These are phyloP conservation scores for Vaccinium macrocarpon DNA, from an alignment of 148 eudicot genomes.

Conservation along the genomic window DNA sequence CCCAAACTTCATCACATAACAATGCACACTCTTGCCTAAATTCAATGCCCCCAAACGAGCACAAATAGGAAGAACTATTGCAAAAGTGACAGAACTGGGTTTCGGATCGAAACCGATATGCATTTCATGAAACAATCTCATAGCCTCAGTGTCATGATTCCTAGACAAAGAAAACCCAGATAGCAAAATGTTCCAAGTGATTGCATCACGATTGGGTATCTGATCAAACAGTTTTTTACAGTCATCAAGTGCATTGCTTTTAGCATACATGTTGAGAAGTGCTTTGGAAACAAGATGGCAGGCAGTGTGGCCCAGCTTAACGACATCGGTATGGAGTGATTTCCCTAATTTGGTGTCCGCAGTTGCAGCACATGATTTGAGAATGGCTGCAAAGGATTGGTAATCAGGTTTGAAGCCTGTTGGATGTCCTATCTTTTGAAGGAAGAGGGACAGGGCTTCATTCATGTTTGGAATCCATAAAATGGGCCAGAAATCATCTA, in stretches of 20 bases:
- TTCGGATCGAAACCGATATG: constrained; percentile 29
- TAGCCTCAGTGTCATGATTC: constrained; percentile 44
- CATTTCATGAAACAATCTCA: constrained; percentile 47
- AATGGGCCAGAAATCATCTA: neutral
- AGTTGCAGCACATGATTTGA: constrained; percentile 53
- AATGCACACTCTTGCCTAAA: constrained; percentile 54
- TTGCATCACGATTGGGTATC: constrained; percentile 33
- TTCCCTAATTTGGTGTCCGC: constrained; percentile 46
- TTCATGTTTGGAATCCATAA: constrained; percentile 17
- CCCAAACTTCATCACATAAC: constrained; percentile 51
- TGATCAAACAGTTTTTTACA: constrained; percentile 45
- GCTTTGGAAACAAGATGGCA: constrained; percentile 57
- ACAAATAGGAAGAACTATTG: constrained; percentile 62
- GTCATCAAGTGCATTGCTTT: constrained; percentile 48
- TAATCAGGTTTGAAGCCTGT: constrained; percentile 42
- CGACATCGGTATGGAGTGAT: constrained; percentile 45
- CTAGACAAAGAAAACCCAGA: constrained; percentile 62
- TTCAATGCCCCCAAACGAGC: constrained; percentile 35
- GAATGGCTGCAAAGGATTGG: constrained; percentile 37
- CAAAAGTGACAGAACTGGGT: constrained; percentile 54
- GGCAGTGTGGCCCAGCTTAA: constrained; percentile 60
- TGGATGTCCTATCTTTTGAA: constrained; percentile 29
- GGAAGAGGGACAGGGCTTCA: constrained; percentile 24
- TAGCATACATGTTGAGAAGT: constrained; percentile 74
- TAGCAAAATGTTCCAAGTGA: constrained; percentile 67